These are phyloP conservation scores for Fraxinus dipetala DNA, from an alignment of 305 asterid species.

Conservation along the genomic window DNA sequence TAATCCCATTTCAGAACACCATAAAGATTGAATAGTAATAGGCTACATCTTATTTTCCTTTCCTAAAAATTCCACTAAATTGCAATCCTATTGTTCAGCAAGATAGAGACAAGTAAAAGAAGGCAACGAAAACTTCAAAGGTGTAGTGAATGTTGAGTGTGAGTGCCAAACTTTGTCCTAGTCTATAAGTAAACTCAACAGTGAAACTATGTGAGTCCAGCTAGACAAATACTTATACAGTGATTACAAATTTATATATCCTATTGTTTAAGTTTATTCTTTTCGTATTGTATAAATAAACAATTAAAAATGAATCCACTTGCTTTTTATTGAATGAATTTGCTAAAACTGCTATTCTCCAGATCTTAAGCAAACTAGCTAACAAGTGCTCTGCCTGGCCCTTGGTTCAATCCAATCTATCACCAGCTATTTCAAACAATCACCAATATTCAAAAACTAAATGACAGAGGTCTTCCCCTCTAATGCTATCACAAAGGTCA, in stretches of 20 bases:
- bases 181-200: neutral
- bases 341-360: neutral
- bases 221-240: neutral
- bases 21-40: neutral
- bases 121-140: neutral
- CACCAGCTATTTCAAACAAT: constrained; percentile 1
- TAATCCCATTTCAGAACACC: neutral
- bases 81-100: neutral
- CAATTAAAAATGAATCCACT: neutral
- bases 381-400: neutral
- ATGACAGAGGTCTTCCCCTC: neutral
- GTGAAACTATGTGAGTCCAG: neutral
- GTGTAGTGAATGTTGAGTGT: neutral
- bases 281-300: neutral
- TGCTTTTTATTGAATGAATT: neutral
- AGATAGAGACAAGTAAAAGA: neutral
- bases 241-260: neutral
- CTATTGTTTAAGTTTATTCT: neutral
- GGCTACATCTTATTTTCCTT: neutral
- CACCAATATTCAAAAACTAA: neutral
- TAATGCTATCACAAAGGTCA: neutral
- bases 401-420: neutral
- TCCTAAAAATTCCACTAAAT: neutral
- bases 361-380: neutral
- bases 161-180: neutral